Evolutionary conservation across 2,329 filamentous ascomycete species (phyloP).

Genomic region (Alternaria infectoria): DNA sequence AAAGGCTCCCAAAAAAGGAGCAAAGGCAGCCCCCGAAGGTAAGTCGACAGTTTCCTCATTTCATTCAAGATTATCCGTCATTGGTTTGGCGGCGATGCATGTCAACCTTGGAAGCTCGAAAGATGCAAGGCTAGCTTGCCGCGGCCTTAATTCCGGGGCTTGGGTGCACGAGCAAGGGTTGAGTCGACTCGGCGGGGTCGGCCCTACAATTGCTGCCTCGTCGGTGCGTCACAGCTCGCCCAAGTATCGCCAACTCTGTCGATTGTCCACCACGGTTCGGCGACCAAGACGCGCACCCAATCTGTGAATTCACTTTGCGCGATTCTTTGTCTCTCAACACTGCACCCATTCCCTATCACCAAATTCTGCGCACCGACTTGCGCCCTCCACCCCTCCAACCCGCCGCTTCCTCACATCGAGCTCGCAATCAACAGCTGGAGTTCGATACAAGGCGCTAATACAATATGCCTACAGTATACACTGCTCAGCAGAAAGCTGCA

Average conservation of each 20-base stretch:
- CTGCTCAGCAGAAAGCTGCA: slow-evolving; percentile 53
- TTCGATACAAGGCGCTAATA: slow-evolving; percentile 21
- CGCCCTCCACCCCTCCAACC: not conserved
- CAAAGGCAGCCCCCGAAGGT: not conserved
- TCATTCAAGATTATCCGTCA: not conserved
- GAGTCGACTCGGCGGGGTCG: slow-evolving; percentile 21
- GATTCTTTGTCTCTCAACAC: not conserved
- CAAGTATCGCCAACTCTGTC: slow-evolving; percentile 12
- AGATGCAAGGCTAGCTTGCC: slow-evolving; percentile 3
- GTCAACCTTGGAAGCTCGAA: not conserved
- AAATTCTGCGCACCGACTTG: not conserved
- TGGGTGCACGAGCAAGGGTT: slow-evolving; percentile 14
- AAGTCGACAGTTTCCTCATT: not conserved
- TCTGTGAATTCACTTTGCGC: not conserved
- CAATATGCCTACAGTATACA: slow-evolving; percentile 57
- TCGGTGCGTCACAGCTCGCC: slow-evolving; percentile 26
- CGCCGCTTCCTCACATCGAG: slow-evolving; percentile 5
- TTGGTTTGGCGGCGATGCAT: not conserved
- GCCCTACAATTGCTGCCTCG: slow-evolving; percentile 21
- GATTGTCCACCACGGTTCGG: slow-evolving; percentile 4
- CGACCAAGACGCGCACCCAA: not conserved
- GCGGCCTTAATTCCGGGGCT: slow-evolving; percentile 16
- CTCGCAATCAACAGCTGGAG: not conserved
- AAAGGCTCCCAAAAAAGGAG: slow-evolving; percentile 3
- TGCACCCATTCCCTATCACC: not conserved